Percentiles rank a stretch among this genome's conserved stretches.
Evolutionary conservation across 164 flowering plant species (phyloP).

Genomic region (Stephania yunnanensis): DNA sequence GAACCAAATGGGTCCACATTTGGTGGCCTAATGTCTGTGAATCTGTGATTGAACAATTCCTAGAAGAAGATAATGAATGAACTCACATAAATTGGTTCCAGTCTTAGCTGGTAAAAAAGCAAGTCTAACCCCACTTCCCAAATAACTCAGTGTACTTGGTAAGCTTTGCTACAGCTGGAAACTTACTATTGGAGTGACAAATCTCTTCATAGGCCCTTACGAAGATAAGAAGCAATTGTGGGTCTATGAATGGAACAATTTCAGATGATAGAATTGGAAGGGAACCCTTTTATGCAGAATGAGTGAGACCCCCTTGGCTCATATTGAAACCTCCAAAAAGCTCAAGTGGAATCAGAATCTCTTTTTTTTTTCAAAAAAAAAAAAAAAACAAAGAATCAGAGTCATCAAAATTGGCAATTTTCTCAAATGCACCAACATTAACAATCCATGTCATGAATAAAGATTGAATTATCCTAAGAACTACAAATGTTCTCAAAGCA

Average conservation of each 20-base stretch:
- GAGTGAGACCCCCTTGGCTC: background rate
- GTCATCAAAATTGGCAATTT: too few relatives aligned
- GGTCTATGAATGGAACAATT: background rate
- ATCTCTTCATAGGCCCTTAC: background rate
- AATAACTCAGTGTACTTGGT: background rate
- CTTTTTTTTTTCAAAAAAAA: too few relatives aligned
- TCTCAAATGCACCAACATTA: too few relatives aligned
- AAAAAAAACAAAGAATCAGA: too few relatives aligned
- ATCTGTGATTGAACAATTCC: conserved; percentile 2
- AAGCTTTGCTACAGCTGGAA: background rate
- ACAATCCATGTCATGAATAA: background rate
- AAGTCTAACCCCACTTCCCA: background rate
- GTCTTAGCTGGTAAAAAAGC: background rate
- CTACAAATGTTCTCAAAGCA: too few relatives aligned
- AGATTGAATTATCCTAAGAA: background rate
- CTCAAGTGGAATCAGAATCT: background rate
- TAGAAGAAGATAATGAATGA: background rate
- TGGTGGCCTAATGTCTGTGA: background rate
- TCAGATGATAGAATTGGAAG: background rate
- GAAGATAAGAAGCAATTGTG: background rate
- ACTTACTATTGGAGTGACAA: background rate
- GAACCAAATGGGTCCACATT: background rate
- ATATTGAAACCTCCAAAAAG: background rate
- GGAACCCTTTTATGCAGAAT: background rate
- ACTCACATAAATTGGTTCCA: background rate